A percentile compares a stretch with the other conserved stretches of the same genome.
phyloP scores from a whole-genome alignment of 2,329 filamentous ascomycete species.

The Aspergillus texensis region DNA sequence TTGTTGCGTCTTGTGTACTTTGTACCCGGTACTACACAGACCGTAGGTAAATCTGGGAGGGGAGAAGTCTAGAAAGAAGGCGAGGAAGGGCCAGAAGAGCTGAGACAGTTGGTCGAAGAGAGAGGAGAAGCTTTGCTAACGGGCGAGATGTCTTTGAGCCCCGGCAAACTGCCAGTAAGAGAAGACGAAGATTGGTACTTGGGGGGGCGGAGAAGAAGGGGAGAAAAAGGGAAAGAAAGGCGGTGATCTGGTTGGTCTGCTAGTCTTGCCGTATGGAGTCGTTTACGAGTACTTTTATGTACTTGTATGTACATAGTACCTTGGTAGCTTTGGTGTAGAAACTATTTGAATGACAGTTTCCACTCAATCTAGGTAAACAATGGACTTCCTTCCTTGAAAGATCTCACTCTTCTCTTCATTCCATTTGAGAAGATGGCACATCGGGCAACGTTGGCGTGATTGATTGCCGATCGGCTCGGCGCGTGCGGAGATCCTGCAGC shows the following conservation, averaged over 20 bases:
- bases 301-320: not conserved
- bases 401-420: not conserved
- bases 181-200: constrained; percentile 3
- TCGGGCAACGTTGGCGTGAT: not conserved
- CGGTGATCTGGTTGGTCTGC: constrained; percentile 2
- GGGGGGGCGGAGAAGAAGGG: constrained; percentile 4
- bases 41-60: not conserved
- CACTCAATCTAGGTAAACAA: not conserved
- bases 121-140: not conserved
- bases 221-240: constrained; percentile 5
- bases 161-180: not conserved
- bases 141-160: not conserved
- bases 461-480: constrained; percentile 3
- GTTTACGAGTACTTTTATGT: not conserved
- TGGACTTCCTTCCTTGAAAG: not conserved
- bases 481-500: constrained; percentile 7
- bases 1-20: not conserved
- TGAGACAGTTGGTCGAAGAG: not conserved
- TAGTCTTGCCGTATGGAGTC: constrained; percentile 1
- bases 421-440: not conserved
- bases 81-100: not conserved
- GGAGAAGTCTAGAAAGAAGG: not conserved
- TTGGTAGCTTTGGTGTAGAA: not conserved
- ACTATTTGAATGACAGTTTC: not conserved
- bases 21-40: not conserved